phyloP scores from a whole-genome alignment of 768 basidiomycete species.

The Boletus subparvulus region DNA sequence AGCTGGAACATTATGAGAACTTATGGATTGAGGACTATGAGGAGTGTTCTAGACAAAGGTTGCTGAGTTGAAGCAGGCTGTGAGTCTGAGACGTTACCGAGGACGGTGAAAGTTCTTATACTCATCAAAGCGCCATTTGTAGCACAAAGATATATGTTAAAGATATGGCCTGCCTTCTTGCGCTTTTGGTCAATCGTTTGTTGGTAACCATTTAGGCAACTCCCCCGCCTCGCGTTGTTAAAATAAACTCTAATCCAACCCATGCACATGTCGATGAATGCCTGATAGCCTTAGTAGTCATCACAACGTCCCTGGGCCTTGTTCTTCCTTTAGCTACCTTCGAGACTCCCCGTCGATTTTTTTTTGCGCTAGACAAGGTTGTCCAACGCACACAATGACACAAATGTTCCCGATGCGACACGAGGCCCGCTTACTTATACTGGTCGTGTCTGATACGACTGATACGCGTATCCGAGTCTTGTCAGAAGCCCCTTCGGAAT shows the following conservation, averaged over 20 bases:
- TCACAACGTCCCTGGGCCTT: slow-evolving; percentile 31
- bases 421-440: slow-evolving; percentile 13
- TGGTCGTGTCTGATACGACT: slow-evolving; percentile 8
- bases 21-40: slow-evolving; percentile 4
- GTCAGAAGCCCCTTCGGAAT: slow-evolving; percentile 18
- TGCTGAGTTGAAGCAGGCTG: slow-evolving; percentile 14
- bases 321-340: slow-evolving; percentile 28
- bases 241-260: slow-evolving; percentile 22
- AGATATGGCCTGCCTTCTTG: slow-evolving; percentile 24
- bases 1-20: slow-evolving; percentile 34
- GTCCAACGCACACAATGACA: slow-evolving; percentile 18
- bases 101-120: slow-evolving; percentile 30
- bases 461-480: slow-evolving; percentile 25
- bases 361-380: slow-evolving; percentile 16
- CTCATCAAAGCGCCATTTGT: slow-evolving; percentile 21
- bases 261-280: slow-evolving; percentile 4
- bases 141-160: slow-evolving; percentile 38
- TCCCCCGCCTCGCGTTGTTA: slow-evolving; percentile 10
- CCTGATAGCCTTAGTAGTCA: slow-evolving; percentile 24
- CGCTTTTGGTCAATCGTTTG: slow-evolving; percentile 38
- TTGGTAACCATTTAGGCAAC: slow-evolving; percentile 32
- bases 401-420: slow-evolving; percentile 12
- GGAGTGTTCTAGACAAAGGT: slow-evolving; percentile 22
- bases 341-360: slow-evolving; percentile 7
- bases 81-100: slow-evolving; percentile 14